Evolutionary conservation across 208 protist species (phyloP), one percentile per base, ranked within the genome.

Genomic region (Trypanosomatidae sp.): DNA sequence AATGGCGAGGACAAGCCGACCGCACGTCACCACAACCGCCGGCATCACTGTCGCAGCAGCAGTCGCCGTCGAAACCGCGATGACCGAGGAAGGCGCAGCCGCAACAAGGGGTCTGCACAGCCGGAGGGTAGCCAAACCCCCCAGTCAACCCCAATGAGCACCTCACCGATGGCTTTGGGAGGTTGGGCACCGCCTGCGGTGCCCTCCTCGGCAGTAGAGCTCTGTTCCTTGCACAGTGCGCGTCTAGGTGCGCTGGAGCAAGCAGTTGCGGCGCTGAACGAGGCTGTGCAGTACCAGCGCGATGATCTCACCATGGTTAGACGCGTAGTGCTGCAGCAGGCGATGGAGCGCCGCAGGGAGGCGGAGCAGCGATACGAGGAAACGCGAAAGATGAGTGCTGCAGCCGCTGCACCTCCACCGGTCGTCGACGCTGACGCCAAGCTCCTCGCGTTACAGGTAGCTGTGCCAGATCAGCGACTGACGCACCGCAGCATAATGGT

Each of bases 241-340:
- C 87, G 92, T 2, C 68, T 97, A 19, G 74, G 76, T 41, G 66
- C 82, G 15, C 71, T 97, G 43, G 92, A 97, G 73, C 84, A 87
- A 60, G 82, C 86, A 8, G 87, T 97, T 13, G 87, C 90, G 4
- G 88, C 87, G 17, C 84, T 97, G 12, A 91, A 89, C 39, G 87
- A 89, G 73, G 84, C 84, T 3, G 77, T 97, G 71, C 84, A 90
- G 58, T 84, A 92, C 79, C 92, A 97, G 73, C 87, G 91, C 39
- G 87, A 97, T 44, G 92, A 97, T 79, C 62, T 97, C 47, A 86
- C 86, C 25, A 87, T 93, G 84, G 91, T 97, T 52, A 95, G 93
- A 76, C 80, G 85, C n/a, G 76, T 94, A 70, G 84, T 96, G 33
- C 79, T 96, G 15, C 92, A 95, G 71, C 89, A 96, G 77, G 84